Percentiles rank a stretch among this genome's conserved stretches.
These are phyloP conservation scores for Aspergillus avenaceus DNA, from an alignment of 495 filamentous ascomycete species.

Conservation along the genomic window DNA sequence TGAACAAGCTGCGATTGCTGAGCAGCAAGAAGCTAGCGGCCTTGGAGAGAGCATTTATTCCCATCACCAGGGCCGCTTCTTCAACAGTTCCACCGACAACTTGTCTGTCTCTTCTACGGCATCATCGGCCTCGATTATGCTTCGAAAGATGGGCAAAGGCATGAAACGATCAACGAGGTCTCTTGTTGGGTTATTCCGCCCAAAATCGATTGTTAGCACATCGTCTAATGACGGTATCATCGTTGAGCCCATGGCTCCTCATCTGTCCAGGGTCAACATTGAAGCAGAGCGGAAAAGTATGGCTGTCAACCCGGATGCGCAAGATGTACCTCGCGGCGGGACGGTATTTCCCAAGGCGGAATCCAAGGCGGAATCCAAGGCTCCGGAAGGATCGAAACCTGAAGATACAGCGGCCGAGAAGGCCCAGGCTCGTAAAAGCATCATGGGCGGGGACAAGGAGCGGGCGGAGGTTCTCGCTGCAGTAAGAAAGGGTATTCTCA, in stretches of 20 bases:
- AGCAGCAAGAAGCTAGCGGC: slow-evolving; percentile 85
- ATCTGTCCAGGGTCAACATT: slow-evolving; percentile 91
- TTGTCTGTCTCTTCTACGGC: slow-evolving; percentile 96
- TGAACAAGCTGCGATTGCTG: slow-evolving; percentile 85
- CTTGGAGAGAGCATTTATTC: slow-evolving; percentile 92
- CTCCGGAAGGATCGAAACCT: slow-evolving; percentile 30
- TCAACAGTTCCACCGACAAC: slow-evolving; percentile 91
- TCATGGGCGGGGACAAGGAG: slow-evolving; percentile 86
- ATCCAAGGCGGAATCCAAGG: slow-evolving; percentile 65
- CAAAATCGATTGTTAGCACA: slow-evolving; percentile 83
- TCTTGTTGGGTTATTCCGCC: slow-evolving; percentile 90
- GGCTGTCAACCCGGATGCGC: slow-evolving; percentile 69
- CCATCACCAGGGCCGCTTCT: slow-evolving; percentile 73
- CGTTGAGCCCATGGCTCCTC: slow-evolving; percentile 63
- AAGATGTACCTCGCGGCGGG: slow-evolving; percentile 64
- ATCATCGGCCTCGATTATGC: slow-evolving; percentile 98
- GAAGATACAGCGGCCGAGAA: slow-evolving; percentile 57
- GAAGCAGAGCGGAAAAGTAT: slow-evolving; percentile 88
- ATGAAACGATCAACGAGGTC: slow-evolving; percentile 91
- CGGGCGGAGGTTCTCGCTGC: slow-evolving; percentile 86
- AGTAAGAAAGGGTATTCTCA: slow-evolving; percentile 90
- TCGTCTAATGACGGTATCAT: slow-evolving; percentile 59
- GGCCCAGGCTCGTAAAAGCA: slow-evolving; percentile 68
- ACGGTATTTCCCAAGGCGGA: slow-evolving; percentile 91
- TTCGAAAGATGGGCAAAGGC: slow-evolving; percentile 97